These are phyloP conservation scores for Candida ulmi DNA, from an alignment of 805 yeast species.

Conservation along the genomic window DNA sequence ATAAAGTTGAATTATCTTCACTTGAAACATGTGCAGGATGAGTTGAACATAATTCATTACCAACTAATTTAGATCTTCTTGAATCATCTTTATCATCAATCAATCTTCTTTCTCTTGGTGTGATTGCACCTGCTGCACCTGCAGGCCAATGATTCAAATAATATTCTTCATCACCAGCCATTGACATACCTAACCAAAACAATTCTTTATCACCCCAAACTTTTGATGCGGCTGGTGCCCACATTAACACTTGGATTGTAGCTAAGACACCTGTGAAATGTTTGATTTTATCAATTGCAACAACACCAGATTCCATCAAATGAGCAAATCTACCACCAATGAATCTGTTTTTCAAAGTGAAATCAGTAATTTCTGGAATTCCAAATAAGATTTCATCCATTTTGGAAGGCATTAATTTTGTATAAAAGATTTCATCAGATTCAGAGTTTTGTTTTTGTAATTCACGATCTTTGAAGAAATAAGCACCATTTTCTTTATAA, in stretches of 20 bases:
- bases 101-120: constrained; percentile 13
- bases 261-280: constrained; percentile 48
- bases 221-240: constrained; percentile 36
- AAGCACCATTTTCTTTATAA: constrained; percentile 30
- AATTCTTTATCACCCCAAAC: constrained; percentile 67
- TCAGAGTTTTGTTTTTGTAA: constrained; percentile 20
- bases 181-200: constrained; percentile 56
- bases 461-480: constrained; percentile 44
- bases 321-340: constrained; percentile 33
- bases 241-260: constrained; percentile 32
- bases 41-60: constrained; percentile 47
- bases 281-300: constrained; percentile 37
- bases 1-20: constrained; percentile 36
- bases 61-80: constrained; percentile 14
- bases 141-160: constrained; percentile 48
- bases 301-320: constrained; percentile 40
- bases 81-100: constrained; percentile 12
- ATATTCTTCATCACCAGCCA: constrained; percentile 50
- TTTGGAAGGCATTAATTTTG: constrained; percentile 36
- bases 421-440: constrained; percentile 32
- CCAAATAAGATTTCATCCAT: constrained; percentile 30
- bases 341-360: constrained; percentile 33
- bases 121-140: constrained; percentile 49
- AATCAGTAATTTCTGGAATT: constrained; percentile 30
- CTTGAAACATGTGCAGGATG: constrained; percentile 56